Percentiles rank a stretch among this genome's conserved stretches.
phyloP scores from a whole-genome alignment of 208 protist species.

The Naegleria gruberi region DNA sequence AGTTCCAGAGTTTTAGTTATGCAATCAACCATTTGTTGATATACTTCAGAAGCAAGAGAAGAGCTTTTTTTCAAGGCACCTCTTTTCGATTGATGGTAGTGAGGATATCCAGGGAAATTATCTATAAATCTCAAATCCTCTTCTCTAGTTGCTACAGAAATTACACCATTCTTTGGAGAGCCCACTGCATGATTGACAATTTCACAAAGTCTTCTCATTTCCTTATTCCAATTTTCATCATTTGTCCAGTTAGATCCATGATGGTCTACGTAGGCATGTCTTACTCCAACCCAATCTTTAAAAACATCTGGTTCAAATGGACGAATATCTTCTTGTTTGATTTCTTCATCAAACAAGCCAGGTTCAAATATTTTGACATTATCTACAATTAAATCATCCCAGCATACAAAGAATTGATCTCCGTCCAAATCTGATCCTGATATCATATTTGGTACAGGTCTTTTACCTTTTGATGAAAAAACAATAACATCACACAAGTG shows the following conservation, averaged over 20 bases:
- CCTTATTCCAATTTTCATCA: too few species aligned
- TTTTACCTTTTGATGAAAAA: not conserved
- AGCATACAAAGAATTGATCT: not conserved
- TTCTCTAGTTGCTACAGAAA: not conserved
- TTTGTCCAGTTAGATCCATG: too few species aligned
- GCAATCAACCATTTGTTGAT: too few species aligned
- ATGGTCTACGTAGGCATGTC: too few species aligned
- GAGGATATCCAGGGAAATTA: not conserved
- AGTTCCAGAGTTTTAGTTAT: too few species aligned
- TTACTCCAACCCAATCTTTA: too few species aligned
- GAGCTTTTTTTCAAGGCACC: not conserved
- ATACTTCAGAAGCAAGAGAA: too few species aligned
- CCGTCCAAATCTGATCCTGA: not conserved
- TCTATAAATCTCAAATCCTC: not conserved
- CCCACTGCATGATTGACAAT: not conserved
- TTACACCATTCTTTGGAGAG: not conserved
- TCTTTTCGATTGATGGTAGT: not conserved
- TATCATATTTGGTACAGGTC: not conserved
- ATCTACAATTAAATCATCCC: not conserved
- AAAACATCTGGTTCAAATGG: too few species aligned
- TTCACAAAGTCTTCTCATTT: not conserved
- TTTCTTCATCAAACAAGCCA: too few species aligned
- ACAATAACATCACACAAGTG: not conserved
- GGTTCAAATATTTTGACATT: not conserved
- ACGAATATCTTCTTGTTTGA: too few species aligned